Evolutionary conservation across 495 filamentous ascomycete species (phyloP).

Genomic region (Tuber melanosporum): DNA sequence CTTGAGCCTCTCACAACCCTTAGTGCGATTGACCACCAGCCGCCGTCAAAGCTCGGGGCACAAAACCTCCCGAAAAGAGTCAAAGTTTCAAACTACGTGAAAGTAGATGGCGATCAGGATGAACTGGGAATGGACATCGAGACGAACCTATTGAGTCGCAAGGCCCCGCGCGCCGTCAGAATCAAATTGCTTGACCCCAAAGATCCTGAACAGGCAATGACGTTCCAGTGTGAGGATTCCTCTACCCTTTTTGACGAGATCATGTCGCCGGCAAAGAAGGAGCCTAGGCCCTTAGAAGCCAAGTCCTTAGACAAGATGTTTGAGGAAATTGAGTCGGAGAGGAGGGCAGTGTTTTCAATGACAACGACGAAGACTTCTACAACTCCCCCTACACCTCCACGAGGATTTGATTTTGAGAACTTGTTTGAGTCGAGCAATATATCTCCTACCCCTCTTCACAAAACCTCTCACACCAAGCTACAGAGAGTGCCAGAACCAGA

Average conservation of each 20-base stretch:
- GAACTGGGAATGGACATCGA: conserved; percentile 31
- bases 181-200: neutral
- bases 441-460: neutral
- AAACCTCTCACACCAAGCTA: neutral
- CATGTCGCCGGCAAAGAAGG: conserved; percentile 1
- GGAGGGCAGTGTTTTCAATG: neutral
- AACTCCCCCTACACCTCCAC: conserved; percentile 12
- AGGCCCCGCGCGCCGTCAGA: conserved; percentile 14
- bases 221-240: neutral
- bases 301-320: conserved; percentile 3
- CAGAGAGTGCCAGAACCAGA: neutral
- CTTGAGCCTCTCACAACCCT: conserved; percentile 6
- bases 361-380: neutral
- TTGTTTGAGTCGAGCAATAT: neutral
- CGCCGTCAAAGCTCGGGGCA: conserved; percentile 11
- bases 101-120: conserved; percentile 20
- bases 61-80: conserved; percentile 26
- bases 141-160: conserved; percentile 18
- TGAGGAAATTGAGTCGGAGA: neutral
- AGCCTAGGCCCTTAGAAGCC: neutral
- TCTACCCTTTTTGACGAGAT: conserved; percentile 2
- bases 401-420: neutral
- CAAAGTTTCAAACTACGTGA: conserved; percentile 7
- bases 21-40: conserved; percentile 12
- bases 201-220: neutral